Evolutionary conservation across 768 basidiomycete genomes (phyloP).

Genomic region (Tulasnella sp.): DNA sequence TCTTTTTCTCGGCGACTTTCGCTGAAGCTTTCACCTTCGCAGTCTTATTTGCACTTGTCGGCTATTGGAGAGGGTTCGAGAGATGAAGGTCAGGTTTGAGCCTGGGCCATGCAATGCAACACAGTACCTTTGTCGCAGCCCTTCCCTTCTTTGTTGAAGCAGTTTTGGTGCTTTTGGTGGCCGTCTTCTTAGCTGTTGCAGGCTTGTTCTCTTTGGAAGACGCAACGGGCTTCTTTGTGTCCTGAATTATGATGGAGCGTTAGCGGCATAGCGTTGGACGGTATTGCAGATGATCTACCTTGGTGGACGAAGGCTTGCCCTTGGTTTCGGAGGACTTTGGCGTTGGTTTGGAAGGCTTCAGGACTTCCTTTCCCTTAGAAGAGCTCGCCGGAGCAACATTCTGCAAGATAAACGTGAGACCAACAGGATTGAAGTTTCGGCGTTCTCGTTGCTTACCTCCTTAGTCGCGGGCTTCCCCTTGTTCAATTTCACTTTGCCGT

Average conservation of each 20-base stretch:
- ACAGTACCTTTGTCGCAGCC: neutral
- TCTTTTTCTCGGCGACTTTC: neutral
- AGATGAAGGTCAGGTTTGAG: neutral
- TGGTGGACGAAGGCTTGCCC: neutral
- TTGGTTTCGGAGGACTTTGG: neutral
- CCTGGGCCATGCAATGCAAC: no score
- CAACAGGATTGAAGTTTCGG: neutral
- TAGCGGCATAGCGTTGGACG: neutral
- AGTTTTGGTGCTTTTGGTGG: neutral
- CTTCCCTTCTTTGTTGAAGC: neutral
- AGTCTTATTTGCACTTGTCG: neutral
- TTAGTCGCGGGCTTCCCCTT: slow-evolving; percentile 68
- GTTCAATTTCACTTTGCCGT: slow-evolving; percentile 38
- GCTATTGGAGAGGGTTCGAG: neutral
- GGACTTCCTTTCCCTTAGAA: neutral
- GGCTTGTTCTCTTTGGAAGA: neutral
- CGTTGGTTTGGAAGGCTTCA: neutral
- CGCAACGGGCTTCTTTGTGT: neutral
- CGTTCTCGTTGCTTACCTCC: slow-evolving; percentile 36
- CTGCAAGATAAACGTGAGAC: neutral
- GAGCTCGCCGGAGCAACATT: neutral
- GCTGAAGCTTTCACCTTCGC: slow-evolving; percentile 7
- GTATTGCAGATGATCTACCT: neutral
- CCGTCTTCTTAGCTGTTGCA: neutral
- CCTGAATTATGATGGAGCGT: neutral